A percentile compares a stretch with the other conserved stretches of the same genome.
phyloP scores from a whole-genome alignment of 2,329 filamentous ascomycete genomes.

The Hirsutella rhossiliensis region DNA sequence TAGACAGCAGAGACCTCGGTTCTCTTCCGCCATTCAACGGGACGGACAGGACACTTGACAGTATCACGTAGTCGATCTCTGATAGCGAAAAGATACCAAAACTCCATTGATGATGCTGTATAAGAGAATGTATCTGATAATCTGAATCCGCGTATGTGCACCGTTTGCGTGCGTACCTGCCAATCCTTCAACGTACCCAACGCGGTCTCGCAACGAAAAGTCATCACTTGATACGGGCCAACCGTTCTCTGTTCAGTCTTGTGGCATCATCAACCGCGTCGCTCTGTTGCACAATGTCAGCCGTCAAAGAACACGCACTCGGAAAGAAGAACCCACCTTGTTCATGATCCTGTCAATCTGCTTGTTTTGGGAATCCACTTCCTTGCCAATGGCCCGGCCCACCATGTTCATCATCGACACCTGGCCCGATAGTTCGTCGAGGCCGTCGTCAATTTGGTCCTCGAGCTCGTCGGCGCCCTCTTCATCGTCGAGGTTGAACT shows the following conservation, averaged over 20 bases:
- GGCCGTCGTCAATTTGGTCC: conserved; percentile 42
- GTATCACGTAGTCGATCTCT: background rate
- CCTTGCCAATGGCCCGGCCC: conserved; percentile 60
- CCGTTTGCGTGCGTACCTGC: background rate
- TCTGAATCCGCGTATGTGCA: background rate
- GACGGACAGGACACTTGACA: too few relatives aligned
- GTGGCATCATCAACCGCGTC: conserved; percentile 75
- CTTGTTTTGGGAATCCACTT: conserved; percentile 67
- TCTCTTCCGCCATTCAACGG: too few relatives aligned
- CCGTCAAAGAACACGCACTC: background rate
- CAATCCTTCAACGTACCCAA: background rate
- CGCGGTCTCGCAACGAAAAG: background rate
- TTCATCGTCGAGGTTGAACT: conserved; percentile 69
- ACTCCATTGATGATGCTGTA: background rate
- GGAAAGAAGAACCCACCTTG: conserved; percentile 45
- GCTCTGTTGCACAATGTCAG: conserved; percentile 43
- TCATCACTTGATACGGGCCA: conserved; percentile 46
- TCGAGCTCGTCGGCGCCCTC: conserved; percentile 37
- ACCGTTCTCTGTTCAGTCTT: conserved; percentile 60
- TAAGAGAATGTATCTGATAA: background rate
- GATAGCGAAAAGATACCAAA: background rate
- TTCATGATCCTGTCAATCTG: conserved; percentile 61
- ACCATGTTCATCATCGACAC: conserved; percentile 62
- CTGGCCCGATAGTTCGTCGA: conserved; percentile 57
- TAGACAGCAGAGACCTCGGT: too few relatives aligned